These are phyloP conservation scores for Microdochium nivale DNA, from an alignment of 2,329 filamentous ascomycete species.

Conservation along the genomic window DNA sequence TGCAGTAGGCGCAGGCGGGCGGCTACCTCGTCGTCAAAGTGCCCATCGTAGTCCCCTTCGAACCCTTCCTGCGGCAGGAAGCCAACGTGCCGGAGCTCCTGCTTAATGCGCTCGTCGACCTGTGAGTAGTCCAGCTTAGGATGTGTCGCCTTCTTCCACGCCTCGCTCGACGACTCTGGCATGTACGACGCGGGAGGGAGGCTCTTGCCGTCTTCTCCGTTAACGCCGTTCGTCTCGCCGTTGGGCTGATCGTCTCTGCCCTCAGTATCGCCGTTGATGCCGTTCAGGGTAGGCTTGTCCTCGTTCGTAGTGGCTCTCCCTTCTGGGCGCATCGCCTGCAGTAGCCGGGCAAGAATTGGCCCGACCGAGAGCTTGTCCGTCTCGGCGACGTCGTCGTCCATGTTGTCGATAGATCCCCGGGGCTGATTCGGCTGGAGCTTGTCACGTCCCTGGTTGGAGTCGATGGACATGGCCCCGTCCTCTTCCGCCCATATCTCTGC, in stretches of 20 bases:
- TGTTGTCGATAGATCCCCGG: conserved; percentile 75
- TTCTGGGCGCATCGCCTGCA: conserved; percentile 76
- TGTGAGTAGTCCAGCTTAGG: conserved; percentile 75
- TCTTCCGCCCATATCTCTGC: conserved; percentile 90
- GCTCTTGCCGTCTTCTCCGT: conserved; percentile 29
- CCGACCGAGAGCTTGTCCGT: conserved; percentile 85
- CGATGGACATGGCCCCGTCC: conserved; percentile 70
- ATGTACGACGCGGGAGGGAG: conserved; percentile 69
- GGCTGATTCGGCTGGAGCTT: conserved; percentile 71
- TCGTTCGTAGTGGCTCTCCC: conserved; percentile 47
- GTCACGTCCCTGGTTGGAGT: conserved; percentile 54
- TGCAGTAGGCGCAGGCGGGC: conserved; percentile 83
- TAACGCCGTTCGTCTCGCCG: conserved; percentile 32
- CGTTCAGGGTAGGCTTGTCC: conserved; percentile 45
- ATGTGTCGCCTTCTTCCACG: conserved; percentile 70
- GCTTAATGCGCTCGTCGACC: conserved; percentile 83
- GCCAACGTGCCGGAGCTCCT: conserved; percentile 84
- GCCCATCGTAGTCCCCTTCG: conserved; percentile 73
- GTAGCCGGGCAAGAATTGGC: conserved; percentile 72
- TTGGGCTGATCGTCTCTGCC: conserved; percentile 44
- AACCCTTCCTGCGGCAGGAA: conserved; percentile 62
- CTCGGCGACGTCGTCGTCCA: conserved; percentile 79
- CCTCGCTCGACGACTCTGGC: conserved; percentile 64
- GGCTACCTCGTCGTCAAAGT: conserved; percentile 90
- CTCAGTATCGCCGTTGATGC: conserved; percentile 29